Base-by-base conservation (phyloP, 2,329 filamentous ascomycete species). In the Emydomyces testavorans region DNA sequence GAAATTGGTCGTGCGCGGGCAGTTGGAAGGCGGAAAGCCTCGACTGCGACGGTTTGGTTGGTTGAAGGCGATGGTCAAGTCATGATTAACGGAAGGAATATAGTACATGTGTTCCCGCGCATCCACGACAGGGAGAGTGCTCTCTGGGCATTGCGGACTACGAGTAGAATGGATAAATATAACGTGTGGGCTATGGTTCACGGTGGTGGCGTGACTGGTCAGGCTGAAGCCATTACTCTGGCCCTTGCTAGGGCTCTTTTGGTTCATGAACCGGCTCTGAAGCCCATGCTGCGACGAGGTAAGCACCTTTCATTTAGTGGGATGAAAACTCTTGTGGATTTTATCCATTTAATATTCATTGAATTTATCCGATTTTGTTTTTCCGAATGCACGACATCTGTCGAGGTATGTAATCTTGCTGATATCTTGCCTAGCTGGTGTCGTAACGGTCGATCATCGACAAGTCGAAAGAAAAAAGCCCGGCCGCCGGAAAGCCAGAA, bases 391-490 rank as follows among this genome's bases (percentile, higher is more conserved):
- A 24, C 21, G 52, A 52, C 50, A 54, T 53, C 57, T 59, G 18
- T 31, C 42, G 34, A 7, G n/a, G 15, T 2, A 13, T 28, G 6
- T 7, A 13, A 36, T 28, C 3, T n/a, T 48, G 28, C 46, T 48
- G 23, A 48, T 31, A n/a, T 28, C 23, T 37, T 36, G 31, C 20
- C 49, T 66, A 98, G 92, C 90, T 64, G 93, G 93, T 54, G 88
- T 84, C 66, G 78, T 98, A 54, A 93, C 89, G 45, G 83, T 90
- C 62, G 90, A 98, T 71, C 78, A 82, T 50, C 87, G 90, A 71
- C 81, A 76, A 62, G 93, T 98, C 57, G 92, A 98, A 72, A 90
- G 92, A 66, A 98, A 98, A 82, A 96, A 98, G 78, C 79, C 87
- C 49, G 93, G 92, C 58, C 86, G 87, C 62, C 69, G 94, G 71